A percentile compares a stretch with the other conserved stretches of the same genome.
Evolutionary conservation across 176 grass and related monocot species (phyloP).

Genomic region (Musa beccarii): DNA sequence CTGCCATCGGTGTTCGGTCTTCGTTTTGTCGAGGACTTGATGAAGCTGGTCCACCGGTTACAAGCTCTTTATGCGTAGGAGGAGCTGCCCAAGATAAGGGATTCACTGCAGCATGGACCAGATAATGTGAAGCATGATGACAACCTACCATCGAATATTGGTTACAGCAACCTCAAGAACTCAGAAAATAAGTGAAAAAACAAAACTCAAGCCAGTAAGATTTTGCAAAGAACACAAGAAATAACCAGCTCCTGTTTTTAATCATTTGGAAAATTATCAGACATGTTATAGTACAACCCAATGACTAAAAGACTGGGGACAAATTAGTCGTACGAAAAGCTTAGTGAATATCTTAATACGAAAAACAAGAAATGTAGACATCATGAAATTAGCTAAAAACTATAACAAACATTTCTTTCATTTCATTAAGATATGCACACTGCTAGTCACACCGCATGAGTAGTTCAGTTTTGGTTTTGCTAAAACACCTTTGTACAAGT

Average conservation of each 20-base stretch:
- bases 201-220: not conserved
- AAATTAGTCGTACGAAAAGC: not conserved
- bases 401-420: not conserved
- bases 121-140: not conserved
- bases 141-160: not conserved
- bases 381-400: not conserved
- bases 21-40: not conserved
- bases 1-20: not conserved
- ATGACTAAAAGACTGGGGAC: not conserved
- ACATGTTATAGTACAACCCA: not conserved
- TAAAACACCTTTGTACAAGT: not conserved
- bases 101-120: not conserved
- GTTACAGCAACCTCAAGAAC: not conserved
- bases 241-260: not conserved
- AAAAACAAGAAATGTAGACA: too few relatives aligned
- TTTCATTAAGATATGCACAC: not conserved
- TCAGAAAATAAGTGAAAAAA: not conserved
- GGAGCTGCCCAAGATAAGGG: not conserved
- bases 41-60: constrained; percentile 1
- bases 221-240: not conserved
- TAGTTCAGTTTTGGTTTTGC: not conserved
- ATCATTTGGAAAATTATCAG: not conserved
- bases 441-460: not conserved
- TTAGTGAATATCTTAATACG: too few relatives aligned
- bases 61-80: not conserved